phyloP scores from a whole-genome alignment of 2,329 filamentous ascomycete genomes.

The Paecilomyces fulvus region DNA sequence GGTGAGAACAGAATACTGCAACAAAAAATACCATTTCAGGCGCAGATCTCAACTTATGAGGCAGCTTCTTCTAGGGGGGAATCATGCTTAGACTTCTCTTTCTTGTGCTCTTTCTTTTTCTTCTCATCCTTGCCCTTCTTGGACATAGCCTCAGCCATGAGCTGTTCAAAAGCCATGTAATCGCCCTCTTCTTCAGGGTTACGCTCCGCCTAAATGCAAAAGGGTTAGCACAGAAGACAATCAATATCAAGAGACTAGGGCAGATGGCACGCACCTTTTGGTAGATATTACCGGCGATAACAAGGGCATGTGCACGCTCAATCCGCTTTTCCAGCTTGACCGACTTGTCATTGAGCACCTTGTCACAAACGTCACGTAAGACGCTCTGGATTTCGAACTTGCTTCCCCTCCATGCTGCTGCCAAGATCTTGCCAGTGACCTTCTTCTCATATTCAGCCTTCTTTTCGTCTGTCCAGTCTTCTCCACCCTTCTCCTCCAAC shows the following conservation, averaged over 20 bases:
- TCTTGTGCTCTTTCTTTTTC: conserved; percentile 55
- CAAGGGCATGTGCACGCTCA: conserved; percentile 81
- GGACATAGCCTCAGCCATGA: conserved; percentile 90
- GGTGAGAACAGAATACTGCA: background rate
- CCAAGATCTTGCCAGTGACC: conserved; percentile 96
- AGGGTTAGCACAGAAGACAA: conserved; percentile 5
- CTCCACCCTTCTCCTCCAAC: conserved; percentile 85
- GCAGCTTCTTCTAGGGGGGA: background rate
- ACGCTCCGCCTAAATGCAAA: conserved; percentile 59
- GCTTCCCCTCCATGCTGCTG: conserved; percentile 89
- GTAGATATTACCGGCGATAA: conserved; percentile 84
- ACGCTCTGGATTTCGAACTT: conserved; percentile 98
- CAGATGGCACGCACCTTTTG: conserved; percentile 55
- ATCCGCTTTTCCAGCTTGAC: conserved; percentile 76
- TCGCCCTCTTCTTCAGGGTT: conserved; percentile 95
- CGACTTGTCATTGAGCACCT: conserved; percentile 69
- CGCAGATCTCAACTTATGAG: background rate
- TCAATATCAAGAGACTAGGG: background rate
- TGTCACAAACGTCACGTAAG: conserved; percentile 86
- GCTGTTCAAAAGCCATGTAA: conserved; percentile 96
- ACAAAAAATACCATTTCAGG: background rate
- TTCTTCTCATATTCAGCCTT: conserved; percentile 90
- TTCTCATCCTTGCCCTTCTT: conserved; percentile 84
- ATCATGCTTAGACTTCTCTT: conserved; percentile 11
- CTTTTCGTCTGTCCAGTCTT: conserved; percentile 97